Conservation (phyloP, 805 yeast genomes). For the Lachancea meyersii region DNA sequence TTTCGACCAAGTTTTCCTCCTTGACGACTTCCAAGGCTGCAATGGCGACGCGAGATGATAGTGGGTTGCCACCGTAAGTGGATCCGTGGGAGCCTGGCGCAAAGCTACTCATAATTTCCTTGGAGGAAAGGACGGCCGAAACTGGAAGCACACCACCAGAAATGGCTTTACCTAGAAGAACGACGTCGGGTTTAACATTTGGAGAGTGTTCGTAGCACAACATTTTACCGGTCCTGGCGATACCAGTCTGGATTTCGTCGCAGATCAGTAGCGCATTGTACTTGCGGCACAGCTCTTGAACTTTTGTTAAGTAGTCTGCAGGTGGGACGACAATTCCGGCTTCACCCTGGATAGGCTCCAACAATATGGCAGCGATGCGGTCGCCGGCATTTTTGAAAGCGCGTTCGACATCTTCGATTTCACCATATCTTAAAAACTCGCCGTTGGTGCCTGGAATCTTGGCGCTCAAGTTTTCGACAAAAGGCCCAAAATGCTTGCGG, state of each 20-base stretch:
- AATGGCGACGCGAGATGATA: slow-evolving; percentile 86
- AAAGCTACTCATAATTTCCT: slow-evolving; percentile 79
- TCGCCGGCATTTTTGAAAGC: slow-evolving; percentile 82
- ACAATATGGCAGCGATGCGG: slow-evolving; percentile 80
- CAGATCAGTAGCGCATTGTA: slow-evolving; percentile 85
- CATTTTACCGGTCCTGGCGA: slow-evolving; percentile 94
- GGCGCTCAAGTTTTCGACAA: slow-evolving; percentile 76
- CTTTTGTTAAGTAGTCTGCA: slow-evolving; percentile 65
- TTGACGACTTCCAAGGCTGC: slow-evolving; percentile 87
- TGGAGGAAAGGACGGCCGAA: slow-evolving; percentile 84
- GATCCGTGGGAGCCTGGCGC: slow-evolving; percentile 97
- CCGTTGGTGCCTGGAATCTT: slow-evolving; percentile 62
- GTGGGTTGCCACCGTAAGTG: slow-evolving; percentile 95
- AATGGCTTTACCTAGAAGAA: slow-evolving; percentile 87
- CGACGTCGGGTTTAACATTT: slow-evolving; percentile 77
- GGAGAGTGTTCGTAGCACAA: slow-evolving; percentile 82
- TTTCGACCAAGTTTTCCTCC: slow-evolving; percentile 78
- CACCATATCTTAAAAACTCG: slow-evolving; percentile 68
- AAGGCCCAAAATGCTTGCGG: slow-evolving; percentile 83
- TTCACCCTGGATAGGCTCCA: slow-evolving; percentile 97
- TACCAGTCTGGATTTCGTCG: slow-evolving; percentile 96
- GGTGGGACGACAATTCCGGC: slow-evolving; percentile 98
- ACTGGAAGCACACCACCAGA: slow-evolving; percentile 94
- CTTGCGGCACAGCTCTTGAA: slow-evolving; percentile 67
- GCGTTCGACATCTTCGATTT: slow-evolving; percentile 74